These are phyloP conservation scores for Castanopsis chinensis DNA, from an alignment of 306 rosid genomes.

Conservation along the genomic window DNA sequence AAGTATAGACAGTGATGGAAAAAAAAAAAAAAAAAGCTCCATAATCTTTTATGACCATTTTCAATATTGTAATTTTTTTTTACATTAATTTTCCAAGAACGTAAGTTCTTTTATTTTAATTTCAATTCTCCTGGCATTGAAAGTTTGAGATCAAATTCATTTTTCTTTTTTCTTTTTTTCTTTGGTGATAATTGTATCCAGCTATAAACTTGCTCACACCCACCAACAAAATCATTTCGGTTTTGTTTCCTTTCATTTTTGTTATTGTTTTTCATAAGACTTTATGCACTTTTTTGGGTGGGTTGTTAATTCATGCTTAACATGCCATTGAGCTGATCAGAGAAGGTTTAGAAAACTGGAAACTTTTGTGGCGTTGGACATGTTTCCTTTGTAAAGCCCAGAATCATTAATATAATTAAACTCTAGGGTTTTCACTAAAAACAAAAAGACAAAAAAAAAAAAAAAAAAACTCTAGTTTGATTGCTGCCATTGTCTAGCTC, in stretches of 20 bases:
- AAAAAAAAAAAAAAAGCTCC: too few species aligned
- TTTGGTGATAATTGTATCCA: not conserved
- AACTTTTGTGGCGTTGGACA: not conserved
- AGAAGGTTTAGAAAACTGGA: not conserved
- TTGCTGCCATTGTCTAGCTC: too few species aligned
- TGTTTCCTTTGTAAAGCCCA: not conserved
- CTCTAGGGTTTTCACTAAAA: too few species aligned
- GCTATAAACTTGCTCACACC: not conserved
- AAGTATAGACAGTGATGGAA: too few species aligned
- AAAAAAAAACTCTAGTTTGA: too few species aligned
- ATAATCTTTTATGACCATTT: too few species aligned
- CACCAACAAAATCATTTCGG: not conserved
- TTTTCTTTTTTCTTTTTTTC: not conserved
- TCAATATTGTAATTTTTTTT: too few species aligned
- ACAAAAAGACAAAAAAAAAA: too few species aligned
- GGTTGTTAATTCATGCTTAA: conserved; percentile 23
- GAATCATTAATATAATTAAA: not conserved
- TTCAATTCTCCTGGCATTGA: too few species aligned
- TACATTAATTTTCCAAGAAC: too few species aligned
- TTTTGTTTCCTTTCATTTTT: conserved; percentile 1
- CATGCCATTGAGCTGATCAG: not conserved
- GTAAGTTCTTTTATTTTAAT: too few species aligned
- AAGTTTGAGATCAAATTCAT: too few species aligned
- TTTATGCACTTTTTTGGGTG: conserved; percentile 8
- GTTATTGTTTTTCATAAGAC: not conserved